Evolutionary conservation across 805 yeast species (phyloP), one percentile per base, ranked within the genome.

Genomic region (Hermanozyma aechmeae): DNA sequence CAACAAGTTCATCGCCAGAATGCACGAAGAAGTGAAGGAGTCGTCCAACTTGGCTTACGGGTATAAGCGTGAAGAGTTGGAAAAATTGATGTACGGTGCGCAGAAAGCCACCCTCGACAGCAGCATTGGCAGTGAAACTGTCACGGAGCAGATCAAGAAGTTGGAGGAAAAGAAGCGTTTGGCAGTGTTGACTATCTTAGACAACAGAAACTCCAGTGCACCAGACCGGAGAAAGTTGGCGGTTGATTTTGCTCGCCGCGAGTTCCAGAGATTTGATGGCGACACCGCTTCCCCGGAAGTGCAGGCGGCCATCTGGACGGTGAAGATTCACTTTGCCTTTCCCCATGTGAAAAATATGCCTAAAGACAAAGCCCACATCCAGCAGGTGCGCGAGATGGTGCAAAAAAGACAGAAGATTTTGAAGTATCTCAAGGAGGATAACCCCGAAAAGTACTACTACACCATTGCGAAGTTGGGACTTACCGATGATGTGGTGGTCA

Each of bases 221-320:
- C 50, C 56, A 13, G 86, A 82, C 38, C 62, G 65, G 33, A 61
- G 68, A 45, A 71, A 73, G 39, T 51, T 72, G 40, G 80, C 84
- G 16, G 61, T 73, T 2, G 57, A 58, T 26, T 52, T 79, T 26
- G 96, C 96, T 1, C 66, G 74, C 28, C 58, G 70, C 42, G 96
- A 89, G 58, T 87, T 89, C 54, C 76, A 74, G 43, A 68, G 95
- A 46, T 67, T 70, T 39, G 85, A 77, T 26, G 95, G 95, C 30
- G 97, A 92, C 52, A 83, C 96, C 1, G 96, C 95, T 3, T 83
- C 95, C 2, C 76, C 94, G 30, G 97, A 89, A 58, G 96, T 87
- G 15, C 96, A 87, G 56, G 96, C 97, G 2, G 97, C 96, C 3
- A 70, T 83, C 16, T 60, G 79, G 60, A 85, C 97, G 0, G 78